phyloP scores from a whole-genome alignment of 176 grass and related monocot species.

The Cocos nucifera region DNA sequence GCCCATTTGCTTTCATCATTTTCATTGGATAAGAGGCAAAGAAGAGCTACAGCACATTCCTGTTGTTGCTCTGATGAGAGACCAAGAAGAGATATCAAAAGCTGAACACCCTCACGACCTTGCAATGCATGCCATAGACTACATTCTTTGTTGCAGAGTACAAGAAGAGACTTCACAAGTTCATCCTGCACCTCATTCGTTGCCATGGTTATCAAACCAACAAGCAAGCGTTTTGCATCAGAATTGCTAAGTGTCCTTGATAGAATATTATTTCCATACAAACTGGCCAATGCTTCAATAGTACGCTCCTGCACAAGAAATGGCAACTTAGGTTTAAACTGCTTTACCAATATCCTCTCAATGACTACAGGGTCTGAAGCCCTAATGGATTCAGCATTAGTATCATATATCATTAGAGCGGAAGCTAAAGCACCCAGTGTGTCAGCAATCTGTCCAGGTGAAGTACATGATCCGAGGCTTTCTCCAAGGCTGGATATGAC shows the following conservation, averaged over 20 bases:
- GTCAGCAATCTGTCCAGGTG: constrained; percentile 90
- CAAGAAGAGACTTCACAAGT: constrained; percentile 76
- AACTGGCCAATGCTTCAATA: constrained; percentile 98
- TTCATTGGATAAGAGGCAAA: constrained; percentile 86
- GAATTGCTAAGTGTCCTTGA: constrained; percentile 71
- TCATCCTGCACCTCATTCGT: constrained; percentile 86
- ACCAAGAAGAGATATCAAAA: constrained; percentile 97
- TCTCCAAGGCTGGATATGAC: constrained; percentile 97
- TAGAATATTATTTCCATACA: constrained; percentile 87
- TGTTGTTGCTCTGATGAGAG: constrained; percentile 99
- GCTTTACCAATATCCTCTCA: constrained; percentile 86
- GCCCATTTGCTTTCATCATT: constrained; percentile 99
- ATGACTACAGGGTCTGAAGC: constrained; percentile 62
- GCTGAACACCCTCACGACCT: constrained; percentile 94
- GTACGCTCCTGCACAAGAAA: constrained; percentile 95
- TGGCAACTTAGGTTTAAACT: constrained; percentile 76
- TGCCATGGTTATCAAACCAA: constrained; percentile 96
- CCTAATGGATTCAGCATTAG: constrained; percentile 78
- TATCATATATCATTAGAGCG: constrained; percentile 99
- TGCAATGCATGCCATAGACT: constrained; percentile 95
- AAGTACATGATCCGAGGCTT: constrained; percentile 93
- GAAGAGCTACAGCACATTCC: constrained; percentile 96
- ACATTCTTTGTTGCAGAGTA: constrained; percentile 80
- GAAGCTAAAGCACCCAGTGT: constrained; percentile 97
- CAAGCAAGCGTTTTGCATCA: constrained; percentile 90